Conservation (phyloP, 768 basidiomycete species). For the Gymnopilus dilepis region DNA sequence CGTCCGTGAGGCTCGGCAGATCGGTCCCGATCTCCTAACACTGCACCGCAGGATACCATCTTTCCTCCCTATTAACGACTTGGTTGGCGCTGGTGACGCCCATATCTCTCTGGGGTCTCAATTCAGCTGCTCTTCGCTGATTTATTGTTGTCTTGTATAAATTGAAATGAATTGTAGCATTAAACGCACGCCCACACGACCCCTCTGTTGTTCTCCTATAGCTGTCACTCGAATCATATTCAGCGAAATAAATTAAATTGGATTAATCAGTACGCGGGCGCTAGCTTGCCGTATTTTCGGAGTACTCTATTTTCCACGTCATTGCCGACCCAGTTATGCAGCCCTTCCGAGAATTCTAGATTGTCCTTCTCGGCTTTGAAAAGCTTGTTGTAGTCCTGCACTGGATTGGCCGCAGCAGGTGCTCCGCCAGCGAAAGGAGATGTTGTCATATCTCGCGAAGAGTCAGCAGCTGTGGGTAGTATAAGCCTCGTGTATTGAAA, state of each 20-base stretch:
- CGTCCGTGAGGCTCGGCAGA: background rate
- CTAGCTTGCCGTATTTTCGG: constrained; percentile 73
- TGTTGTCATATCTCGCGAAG: constrained; percentile 73
- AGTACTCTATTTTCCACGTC: constrained; percentile 83
- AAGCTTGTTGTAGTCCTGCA: constrained; percentile 87
- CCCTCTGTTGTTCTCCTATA: background rate
- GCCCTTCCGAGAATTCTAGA: constrained; percentile 86
- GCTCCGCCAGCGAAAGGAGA: constrained; percentile 69
- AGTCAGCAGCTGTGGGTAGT: constrained; percentile 67
- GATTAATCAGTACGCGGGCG: constrained; percentile 33
- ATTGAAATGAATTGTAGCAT: constrained; percentile 35
- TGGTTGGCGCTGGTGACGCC: constrained; percentile 9
- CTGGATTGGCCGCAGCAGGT: constrained; percentile 40
- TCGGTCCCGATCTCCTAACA: background rate
- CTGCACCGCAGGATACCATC: background rate
- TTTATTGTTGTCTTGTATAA: constrained; percentile 18
- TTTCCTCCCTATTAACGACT: constrained; percentile 4
- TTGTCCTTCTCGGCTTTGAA: constrained; percentile 94
- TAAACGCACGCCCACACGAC: constrained; percentile 16
- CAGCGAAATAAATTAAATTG: constrained; percentile 24
- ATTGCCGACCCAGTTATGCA: constrained; percentile 83
- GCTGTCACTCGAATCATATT: constrained; percentile 3
- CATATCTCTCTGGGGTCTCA: background rate
- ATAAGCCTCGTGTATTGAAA: background rate
- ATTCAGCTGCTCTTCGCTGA: constrained; percentile 6